These are phyloP conservation scores for Mycena indigotica DNA, from an alignment of 768 basidiomycete genomes.

Conservation along the genomic window DNA sequence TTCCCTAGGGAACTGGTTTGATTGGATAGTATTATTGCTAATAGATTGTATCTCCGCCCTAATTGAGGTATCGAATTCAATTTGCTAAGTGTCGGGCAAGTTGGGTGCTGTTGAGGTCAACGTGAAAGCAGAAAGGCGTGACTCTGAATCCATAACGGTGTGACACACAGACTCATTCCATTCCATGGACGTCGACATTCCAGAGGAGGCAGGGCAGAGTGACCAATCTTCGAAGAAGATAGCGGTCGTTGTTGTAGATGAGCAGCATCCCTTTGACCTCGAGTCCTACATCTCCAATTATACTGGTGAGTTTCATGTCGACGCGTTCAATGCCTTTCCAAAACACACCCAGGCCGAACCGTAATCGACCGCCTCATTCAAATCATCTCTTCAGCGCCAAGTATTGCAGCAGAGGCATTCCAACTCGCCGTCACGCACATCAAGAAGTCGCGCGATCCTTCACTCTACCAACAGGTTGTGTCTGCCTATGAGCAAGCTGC, in stretches of 20 bases:
- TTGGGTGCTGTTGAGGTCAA: too few relatives aligned
- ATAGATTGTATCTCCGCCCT: too few relatives aligned
- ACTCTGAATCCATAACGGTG: too few relatives aligned
- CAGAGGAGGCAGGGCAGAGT: constrained; percentile 26
- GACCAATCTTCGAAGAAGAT: constrained; percentile 29
- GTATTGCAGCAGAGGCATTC: constrained; percentile 73
- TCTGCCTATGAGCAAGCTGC: constrained; percentile 56
- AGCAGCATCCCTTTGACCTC: constrained; percentile 85
- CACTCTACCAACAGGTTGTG: constrained; percentile 54
- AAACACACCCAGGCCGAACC: constrained; percentile 58
- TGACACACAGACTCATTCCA: too few relatives aligned
- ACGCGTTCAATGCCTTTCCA: constrained; percentile 10
- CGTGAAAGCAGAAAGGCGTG: too few relatives aligned
- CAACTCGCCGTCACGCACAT: constrained; percentile 67
- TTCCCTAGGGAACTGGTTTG: too few relatives aligned
- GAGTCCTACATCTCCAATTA: constrained; percentile 79
- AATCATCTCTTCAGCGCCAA: constrained; percentile 64
- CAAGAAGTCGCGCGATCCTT: constrained; percentile 67
- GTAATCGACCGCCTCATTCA: constrained; percentile 76
- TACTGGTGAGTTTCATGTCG: constrained; percentile 53
- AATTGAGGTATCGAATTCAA: too few relatives aligned
- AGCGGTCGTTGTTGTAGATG: constrained; percentile 58
- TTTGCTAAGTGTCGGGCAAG: too few relatives aligned
- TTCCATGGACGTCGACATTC: constrained; percentile 49
- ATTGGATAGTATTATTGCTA: too few relatives aligned